A percentile compares a stretch with the other conserved stretches of the same genome.
These are phyloP conservation scores for Sphaerostilbella broomeana DNA, from an alignment of 2,329 filamentous ascomycete species.

Conservation along the genomic window DNA sequence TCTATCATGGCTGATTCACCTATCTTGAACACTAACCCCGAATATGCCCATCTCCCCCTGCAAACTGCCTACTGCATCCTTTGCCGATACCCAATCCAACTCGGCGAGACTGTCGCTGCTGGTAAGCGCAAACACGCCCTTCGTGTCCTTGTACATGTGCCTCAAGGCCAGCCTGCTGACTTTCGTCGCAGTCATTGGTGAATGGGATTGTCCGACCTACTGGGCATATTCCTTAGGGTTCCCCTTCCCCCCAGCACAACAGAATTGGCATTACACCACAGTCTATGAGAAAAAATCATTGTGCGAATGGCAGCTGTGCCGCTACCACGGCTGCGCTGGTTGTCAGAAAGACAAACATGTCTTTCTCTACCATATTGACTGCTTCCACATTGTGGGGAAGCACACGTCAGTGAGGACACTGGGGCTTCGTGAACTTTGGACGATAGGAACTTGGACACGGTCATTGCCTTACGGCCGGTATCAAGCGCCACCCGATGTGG, in stretches of 20 bases:
- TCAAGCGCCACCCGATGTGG: neutral
- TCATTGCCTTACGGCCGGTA: neutral
- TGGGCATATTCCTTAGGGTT: neutral
- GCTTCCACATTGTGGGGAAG: neutral
- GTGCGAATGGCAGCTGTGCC: neutral
- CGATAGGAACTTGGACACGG: neutral
- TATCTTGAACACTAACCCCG: too few relatives aligned
- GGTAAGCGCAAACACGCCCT: neutral
- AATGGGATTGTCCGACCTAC: neutral
- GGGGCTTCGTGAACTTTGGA: neutral
- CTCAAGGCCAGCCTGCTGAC: neutral
- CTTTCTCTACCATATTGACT: conserved; percentile 1
- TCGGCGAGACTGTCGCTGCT: neutral
- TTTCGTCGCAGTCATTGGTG: neutral
- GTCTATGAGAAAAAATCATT: neutral
- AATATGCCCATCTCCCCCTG: neutral
- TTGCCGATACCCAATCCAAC: neutral
- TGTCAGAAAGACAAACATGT: neutral
- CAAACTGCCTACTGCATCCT: conserved; percentile 1
- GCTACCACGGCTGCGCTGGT: neutral
- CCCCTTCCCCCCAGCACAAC: neutral
- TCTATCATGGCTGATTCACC: too few relatives aligned
- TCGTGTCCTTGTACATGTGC: neutral
- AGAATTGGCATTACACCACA: too few relatives aligned
- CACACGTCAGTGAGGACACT: neutral